These are phyloP conservation scores for Hypsizygus marmoreus DNA, from an alignment of 768 basidiomycete genomes.

Conservation along the genomic window DNA sequence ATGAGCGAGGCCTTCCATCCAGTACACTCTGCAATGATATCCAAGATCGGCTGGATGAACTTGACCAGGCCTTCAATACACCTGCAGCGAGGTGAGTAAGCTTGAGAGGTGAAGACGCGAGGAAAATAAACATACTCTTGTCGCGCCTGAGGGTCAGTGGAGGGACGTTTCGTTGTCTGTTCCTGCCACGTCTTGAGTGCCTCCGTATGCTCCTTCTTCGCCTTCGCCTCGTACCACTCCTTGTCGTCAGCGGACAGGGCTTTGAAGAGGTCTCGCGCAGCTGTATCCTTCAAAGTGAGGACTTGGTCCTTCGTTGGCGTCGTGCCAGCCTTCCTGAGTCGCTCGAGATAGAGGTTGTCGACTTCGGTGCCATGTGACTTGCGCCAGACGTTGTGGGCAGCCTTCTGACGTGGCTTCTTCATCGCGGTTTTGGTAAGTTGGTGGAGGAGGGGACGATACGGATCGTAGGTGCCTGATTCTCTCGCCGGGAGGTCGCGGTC, in stretches of 20 bases:
- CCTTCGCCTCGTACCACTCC: neutral
- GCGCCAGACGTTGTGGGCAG: neutral
- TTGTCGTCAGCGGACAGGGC: neutral
- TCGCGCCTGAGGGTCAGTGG: neutral
- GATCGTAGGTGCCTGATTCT: conserved; percentile 8
- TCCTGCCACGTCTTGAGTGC: neutral
- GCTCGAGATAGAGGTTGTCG: neutral
- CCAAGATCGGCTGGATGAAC: neutral
- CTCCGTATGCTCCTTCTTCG: neutral
- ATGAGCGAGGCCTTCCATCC: neutral
- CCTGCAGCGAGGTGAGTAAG: neutral
- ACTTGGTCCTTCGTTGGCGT: neutral
- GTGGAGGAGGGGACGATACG: conserved; percentile 2
- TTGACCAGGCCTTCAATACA: neutral
- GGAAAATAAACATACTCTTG: neutral
- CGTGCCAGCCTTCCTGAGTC: neutral
- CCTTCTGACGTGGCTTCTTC: conserved; percentile 1
- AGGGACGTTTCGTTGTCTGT: neutral
- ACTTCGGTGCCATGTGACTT: neutral
- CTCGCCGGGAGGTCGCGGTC: conserved; percentile 7
- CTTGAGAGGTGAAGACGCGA: neutral
- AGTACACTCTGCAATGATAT: neutral
- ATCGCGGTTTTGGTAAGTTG: conserved; percentile 32
- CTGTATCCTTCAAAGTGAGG: neutral
- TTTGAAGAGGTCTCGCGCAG: neutral